Percentiles rank a stretch among this genome's conserved stretches.
Evolutionary conservation across 257 asterid genomes (phyloP).

Genomic region (Solanum neorickii): DNA sequence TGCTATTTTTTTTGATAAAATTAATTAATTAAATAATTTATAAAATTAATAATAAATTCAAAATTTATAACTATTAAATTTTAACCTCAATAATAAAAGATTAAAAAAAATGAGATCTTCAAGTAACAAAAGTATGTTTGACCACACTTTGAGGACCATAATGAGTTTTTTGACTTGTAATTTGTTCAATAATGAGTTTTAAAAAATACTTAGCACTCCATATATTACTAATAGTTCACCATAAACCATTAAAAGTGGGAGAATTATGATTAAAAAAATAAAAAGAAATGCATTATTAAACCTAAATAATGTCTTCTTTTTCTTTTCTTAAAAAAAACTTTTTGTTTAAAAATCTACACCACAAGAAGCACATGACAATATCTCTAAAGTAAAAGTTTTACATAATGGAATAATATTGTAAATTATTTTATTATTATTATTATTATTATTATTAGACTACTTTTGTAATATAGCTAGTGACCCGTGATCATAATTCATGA

Average conservation of each 20-base stretch:
- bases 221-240: not conserved
- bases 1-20: not conserved
- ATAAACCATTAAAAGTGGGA: not conserved
- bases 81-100: not conserved
- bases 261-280: not conserved
- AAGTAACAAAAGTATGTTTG: not conserved
- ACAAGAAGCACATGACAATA: not conserved
- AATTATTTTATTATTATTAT: not conserved
- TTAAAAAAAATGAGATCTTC: not conserved
- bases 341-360: not conserved
- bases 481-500: not conserved
- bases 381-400: not conserved
- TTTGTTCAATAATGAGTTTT: not conserved
- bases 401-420: not conserved
- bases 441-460: not conserved
- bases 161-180: not conserved
- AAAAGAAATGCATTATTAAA: not conserved
- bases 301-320: not conserved
- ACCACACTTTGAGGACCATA: not conserved
- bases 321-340: not conserved
- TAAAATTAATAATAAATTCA: too few species aligned
- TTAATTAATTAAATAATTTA: not conserved
- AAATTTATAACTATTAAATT: too few species aligned
- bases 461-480: not conserved
- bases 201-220: not conserved